A percentile compares a stretch with the other conserved stretches of the same genome.
phyloP scores from a whole-genome alignment of 805 yeast species.

The Sugiyamaella marilandica region DNA sequence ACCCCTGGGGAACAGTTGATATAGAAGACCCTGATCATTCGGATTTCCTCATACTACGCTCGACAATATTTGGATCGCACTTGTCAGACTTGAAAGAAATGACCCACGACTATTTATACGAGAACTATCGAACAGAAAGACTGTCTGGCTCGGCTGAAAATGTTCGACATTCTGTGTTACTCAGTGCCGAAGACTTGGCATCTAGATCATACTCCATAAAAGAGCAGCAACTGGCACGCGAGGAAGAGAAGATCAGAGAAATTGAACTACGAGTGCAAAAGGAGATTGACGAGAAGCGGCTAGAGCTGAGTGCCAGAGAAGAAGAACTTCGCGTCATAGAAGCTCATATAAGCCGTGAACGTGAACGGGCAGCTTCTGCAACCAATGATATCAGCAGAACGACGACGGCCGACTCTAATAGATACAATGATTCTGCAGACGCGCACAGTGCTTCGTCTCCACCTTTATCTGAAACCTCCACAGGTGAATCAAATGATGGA shows the following conservation, averaged over 20 bases:
- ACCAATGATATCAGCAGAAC: neutral
- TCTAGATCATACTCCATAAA: slow-evolving; percentile 36
- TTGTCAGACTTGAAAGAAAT: slow-evolving; percentile 74
- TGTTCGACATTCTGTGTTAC: slow-evolving; percentile 24
- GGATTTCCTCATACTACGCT: slow-evolving; percentile 42
- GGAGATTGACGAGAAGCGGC: slow-evolving; percentile 36
- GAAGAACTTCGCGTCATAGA: slow-evolving; percentile 36
- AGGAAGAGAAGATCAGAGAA: slow-evolving; percentile 35
- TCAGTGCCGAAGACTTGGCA: slow-evolving; percentile 37
- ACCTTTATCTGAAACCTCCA: neutral
- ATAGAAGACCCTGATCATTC: slow-evolving; percentile 33
- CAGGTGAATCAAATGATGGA: neutral
- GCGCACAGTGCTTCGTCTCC: neutral
- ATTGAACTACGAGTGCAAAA: slow-evolving; percentile 35
- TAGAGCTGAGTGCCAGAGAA: slow-evolving; percentile 36
- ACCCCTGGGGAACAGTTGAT: slow-evolving; percentile 58
- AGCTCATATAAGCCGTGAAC: slow-evolving; percentile 25
- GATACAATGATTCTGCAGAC: slow-evolving; percentile 13
- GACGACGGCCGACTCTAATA: neutral
- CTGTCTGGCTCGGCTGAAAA: slow-evolving; percentile 11
- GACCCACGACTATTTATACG: slow-evolving; percentile 72
- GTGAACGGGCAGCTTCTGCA: slow-evolving; percentile 2
- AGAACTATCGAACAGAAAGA: slow-evolving; percentile 72
- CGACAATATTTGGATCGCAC: slow-evolving; percentile 70
- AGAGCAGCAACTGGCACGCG: slow-evolving; percentile 40